Percentiles rank a stretch among this genome's conserved stretches.
phyloP scores from a whole-genome alignment of 768 basidiomycete species.

The Tubosaeta sp. region DNA sequence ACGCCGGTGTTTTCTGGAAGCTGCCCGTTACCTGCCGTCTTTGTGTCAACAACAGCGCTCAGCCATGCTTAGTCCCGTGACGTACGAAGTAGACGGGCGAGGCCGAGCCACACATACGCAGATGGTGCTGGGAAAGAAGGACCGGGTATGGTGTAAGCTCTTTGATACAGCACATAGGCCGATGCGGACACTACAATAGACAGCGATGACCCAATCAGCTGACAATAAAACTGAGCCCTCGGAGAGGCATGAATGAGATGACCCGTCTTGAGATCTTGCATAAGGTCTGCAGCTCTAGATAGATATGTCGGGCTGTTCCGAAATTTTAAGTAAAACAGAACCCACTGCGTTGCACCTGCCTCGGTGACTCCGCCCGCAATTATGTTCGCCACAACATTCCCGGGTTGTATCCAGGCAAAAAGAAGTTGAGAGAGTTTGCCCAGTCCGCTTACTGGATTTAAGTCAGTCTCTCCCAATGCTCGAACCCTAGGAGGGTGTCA shows the following conservation, averaged over 20 bases:
- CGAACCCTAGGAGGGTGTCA: slow-evolving; percentile 57
- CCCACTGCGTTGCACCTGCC: slow-evolving; percentile 89
- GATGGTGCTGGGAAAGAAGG: slow-evolving; percentile 96
- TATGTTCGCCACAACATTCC: slow-evolving; percentile 96
- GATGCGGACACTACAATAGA: slow-evolving; percentile 88
- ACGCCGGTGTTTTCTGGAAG: slow-evolving; percentile 68
- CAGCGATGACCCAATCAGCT: slow-evolving; percentile 84
- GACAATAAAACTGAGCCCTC: slow-evolving; percentile 89
- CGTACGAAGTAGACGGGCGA: slow-evolving; percentile 74
- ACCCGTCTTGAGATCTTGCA: slow-evolving; percentile 98
- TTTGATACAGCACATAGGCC: slow-evolving; percentile 83
- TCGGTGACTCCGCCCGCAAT: slow-evolving; percentile 97
- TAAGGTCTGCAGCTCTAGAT: slow-evolving; percentile 85
- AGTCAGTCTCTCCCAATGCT: slow-evolving; percentile 92
- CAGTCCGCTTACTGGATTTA: slow-evolving; percentile 88
- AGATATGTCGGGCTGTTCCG: neutral
- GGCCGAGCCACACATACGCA: slow-evolving; percentile 87
- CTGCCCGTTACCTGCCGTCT: slow-evolving; percentile 64
- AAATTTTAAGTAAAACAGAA: neutral
- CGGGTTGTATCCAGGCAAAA: slow-evolving; percentile 92
- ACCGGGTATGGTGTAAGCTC: slow-evolving; percentile 84
- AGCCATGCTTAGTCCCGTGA: slow-evolving; percentile 2
- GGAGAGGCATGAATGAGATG: slow-evolving; percentile 91
- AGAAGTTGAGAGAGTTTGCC: slow-evolving; percentile 94
- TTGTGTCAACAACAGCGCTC: slow-evolving; percentile 1